A percentile compares a stretch with the other conserved stretches of the same genome.
Evolutionary conservation across 495 filamentous ascomycete species (phyloP).

Genomic region (Xylaria palmicola): DNA sequence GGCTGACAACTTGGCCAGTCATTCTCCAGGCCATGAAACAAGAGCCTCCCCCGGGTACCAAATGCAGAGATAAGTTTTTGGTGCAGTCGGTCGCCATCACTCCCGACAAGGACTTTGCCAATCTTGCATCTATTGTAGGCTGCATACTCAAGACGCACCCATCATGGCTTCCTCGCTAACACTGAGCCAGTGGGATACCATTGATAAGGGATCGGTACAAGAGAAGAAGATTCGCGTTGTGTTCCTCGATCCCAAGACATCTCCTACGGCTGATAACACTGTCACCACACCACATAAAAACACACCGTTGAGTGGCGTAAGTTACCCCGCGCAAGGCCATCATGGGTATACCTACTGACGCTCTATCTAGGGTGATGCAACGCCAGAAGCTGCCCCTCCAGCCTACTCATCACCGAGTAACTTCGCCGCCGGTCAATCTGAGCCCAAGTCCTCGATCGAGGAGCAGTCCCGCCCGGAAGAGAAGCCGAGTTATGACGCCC

Average conservation of each 20-base stretch:
- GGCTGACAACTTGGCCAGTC: slow-evolving; percentile 54
- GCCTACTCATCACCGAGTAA: slow-evolving; percentile 29
- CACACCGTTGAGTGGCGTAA: slow-evolving; percentile 22
- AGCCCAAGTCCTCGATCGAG: slow-evolving; percentile 34
- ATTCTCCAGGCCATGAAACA: slow-evolving; percentile 97
- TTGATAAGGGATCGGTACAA: slow-evolving; percentile 72
- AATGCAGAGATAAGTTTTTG: slow-evolving; percentile 96
- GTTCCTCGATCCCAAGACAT: slow-evolving; percentile 66
- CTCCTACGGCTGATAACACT: slow-evolving; percentile 18
- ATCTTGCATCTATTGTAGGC: slow-evolving; percentile 76
- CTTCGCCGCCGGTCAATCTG: slow-evolving; percentile 31
- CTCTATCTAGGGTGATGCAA: slow-evolving; percentile 15
- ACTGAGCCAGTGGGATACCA: slow-evolving; percentile 62
- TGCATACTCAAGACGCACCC: slow-evolving; percentile 4
- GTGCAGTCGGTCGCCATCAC: slow-evolving; percentile 90
- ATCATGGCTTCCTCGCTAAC: slow-evolving; percentile 12
- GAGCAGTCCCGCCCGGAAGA: slow-evolving; percentile 26
- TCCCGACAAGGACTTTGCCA: slow-evolving; percentile 76
- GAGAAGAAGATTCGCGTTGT: slow-evolving; percentile 96
- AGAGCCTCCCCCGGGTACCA: slow-evolving; percentile 79
- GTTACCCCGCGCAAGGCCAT: not conserved
- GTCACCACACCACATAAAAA: slow-evolving; percentile 26
- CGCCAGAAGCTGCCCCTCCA: slow-evolving; percentile 22
- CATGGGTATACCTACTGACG: not conserved
- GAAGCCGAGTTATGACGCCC: slow-evolving; percentile 31